These are phyloP conservation scores for Thelonectria rubi DNA, from an alignment of 2,329 filamentous ascomycete genomes.

Conservation along the genomic window DNA sequence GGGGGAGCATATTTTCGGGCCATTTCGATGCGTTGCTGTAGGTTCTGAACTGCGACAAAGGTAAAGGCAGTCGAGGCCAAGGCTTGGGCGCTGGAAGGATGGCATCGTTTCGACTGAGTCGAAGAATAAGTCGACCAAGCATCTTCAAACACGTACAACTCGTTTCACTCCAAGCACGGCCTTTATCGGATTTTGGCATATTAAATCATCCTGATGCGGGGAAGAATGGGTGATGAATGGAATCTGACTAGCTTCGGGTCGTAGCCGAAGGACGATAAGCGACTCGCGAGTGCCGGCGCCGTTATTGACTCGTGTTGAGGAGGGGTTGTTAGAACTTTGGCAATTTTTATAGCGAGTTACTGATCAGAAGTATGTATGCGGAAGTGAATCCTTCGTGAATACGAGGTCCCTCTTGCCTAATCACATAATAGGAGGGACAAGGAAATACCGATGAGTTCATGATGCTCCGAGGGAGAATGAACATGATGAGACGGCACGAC, in stretches of 20 bases:
- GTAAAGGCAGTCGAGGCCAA: background rate
- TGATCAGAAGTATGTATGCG: too few relatives aligned
- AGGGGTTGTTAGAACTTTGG: too few relatives aligned
- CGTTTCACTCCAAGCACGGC: background rate
- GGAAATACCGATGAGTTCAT: too few relatives aligned
- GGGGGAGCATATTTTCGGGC: constrained; percentile 55
- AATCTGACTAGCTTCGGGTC: constrained; percentile 2
- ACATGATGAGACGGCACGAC: too few relatives aligned
- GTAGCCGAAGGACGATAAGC: constrained; percentile 12
- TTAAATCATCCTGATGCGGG: background rate
- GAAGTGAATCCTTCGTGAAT: too few relatives aligned
- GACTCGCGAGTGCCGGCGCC: background rate
- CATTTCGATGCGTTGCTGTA: background rate
- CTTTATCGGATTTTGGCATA: background rate
- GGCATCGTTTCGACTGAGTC: background rate
- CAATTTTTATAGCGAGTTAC: too few relatives aligned
- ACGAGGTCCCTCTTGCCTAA: too few relatives aligned
- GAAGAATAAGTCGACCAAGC: background rate
- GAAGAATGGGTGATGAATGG: background rate
- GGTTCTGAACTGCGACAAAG: background rate
- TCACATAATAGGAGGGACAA: too few relatives aligned
- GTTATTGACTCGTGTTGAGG: too few relatives aligned
- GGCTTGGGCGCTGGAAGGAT: background rate
- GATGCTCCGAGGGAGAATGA: too few relatives aligned
- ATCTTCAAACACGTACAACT: background rate